phyloP scores from a whole-genome alignment of 257 asterid species.

The Nicotiana benthamiana region DNA sequence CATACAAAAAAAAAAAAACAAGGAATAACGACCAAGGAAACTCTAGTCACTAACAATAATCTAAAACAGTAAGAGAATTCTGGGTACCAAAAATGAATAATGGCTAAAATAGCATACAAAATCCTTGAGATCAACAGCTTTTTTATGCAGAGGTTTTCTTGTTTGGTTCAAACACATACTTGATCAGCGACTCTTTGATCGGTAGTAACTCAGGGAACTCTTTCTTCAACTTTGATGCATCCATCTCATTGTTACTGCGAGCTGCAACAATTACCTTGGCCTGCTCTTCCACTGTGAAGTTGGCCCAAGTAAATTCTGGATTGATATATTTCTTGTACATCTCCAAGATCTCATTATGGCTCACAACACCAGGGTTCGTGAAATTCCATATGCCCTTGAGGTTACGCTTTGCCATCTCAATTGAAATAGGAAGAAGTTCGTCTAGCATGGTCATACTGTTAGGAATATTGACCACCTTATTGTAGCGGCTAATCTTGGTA shows the following conservation, averaged over 20 bases:
- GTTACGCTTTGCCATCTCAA: constrained; percentile 21
- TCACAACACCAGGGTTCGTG: constrained; percentile 18
- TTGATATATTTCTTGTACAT: constrained; percentile 17
- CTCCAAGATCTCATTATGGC: constrained; percentile 18
- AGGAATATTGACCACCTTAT: constrained; percentile 20
- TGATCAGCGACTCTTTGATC: constrained; percentile 18
- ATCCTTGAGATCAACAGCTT: neutral
- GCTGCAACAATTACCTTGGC: constrained; percentile 20
- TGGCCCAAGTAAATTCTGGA: constrained; percentile 9
- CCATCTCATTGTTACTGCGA: constrained; percentile 21
- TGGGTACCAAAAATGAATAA: neutral
- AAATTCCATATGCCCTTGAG: constrained; percentile 18
- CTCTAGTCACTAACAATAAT: neutral
- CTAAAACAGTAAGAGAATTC: neutral
- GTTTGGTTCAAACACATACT: constrained; percentile 19
- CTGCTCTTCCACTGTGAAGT: constrained; percentile 21
- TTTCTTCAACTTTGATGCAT: constrained; percentile 22
- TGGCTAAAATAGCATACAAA: neutral
- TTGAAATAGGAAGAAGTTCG: constrained; percentile 21
- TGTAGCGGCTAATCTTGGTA: constrained; percentile 14
- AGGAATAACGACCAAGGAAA: neutral
- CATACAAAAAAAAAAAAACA: neutral
- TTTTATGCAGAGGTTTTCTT: constrained; percentile 10
- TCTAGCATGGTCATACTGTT: constrained; percentile 20
- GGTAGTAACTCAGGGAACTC: constrained; percentile 13